phyloP scores from a whole-genome alignment of 176 grass and related monocot genomes.

The Chloris gayana region DNA sequence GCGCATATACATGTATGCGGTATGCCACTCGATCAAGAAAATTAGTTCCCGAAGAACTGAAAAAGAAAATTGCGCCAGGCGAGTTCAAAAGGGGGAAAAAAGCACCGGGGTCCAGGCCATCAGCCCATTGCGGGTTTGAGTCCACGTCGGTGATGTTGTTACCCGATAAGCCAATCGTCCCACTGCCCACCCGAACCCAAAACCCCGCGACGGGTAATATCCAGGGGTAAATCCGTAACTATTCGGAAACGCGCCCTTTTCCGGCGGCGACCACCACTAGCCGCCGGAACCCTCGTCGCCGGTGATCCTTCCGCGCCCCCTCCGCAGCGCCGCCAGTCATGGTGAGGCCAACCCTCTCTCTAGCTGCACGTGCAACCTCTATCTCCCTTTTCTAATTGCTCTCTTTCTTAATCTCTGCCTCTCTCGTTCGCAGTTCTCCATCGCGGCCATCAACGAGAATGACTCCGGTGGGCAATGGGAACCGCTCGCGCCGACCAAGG shows the following conservation, averaged over 20 bases:
- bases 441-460: conserved; percentile 90
- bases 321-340: conserved; percentile 33
- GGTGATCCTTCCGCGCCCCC: conserved; percentile 21
- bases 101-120: too few relatives aligned
- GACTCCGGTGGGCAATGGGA: conserved; percentile 77
- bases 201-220: background rate
- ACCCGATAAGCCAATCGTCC: background rate
- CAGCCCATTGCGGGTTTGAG: background rate
- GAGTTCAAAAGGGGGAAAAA: background rate
- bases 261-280: conserved; percentile 27
- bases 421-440: conserved; percentile 76
- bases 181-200: background rate
- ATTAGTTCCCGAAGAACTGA: too few relatives aligned
- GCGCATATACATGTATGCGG: too few relatives aligned
- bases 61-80: too few relatives aligned
- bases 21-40: too few relatives aligned
- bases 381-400: background rate
- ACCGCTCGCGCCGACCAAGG: conserved; percentile 91
- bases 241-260: background rate
- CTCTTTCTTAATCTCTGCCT: background rate
- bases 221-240: background rate
- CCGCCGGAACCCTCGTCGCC: conserved; percentile 34
- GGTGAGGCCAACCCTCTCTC: conserved; percentile 36
- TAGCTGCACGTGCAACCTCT: background rate
- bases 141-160: background rate